Conservation (phyloP, 139 green algal species). For the Desmodesmus armatus region DNA sequence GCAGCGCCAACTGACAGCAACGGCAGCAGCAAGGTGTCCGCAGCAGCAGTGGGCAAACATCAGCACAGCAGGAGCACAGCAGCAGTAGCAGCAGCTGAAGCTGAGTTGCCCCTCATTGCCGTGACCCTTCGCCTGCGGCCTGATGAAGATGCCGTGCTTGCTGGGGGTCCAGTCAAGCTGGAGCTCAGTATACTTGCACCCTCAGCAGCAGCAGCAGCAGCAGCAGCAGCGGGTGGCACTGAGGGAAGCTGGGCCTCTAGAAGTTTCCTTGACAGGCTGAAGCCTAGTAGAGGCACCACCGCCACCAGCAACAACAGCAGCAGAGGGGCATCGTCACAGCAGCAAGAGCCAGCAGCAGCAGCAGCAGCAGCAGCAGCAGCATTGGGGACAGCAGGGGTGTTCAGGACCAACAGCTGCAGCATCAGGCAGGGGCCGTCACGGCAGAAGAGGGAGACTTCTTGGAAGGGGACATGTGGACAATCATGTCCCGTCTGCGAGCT, state of each 20-base stretch:
- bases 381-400: background rate
- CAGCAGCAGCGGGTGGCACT: background rate
- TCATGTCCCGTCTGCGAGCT: constrained; percentile 12
- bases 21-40: background rate
- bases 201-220: background rate
- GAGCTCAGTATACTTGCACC: background rate
- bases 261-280: background rate
- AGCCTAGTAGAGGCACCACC: too few species aligned
- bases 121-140: too few species aligned
- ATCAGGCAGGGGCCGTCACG: background rate
- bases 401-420: background rate
- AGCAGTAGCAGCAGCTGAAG: background rate
- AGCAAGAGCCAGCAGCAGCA: constrained; percentile 16
- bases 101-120: too few species aligned
- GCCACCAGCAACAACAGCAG: constrained; percentile 3
- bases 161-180: background rate
- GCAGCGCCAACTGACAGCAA: background rate
- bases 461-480: constrained; percentile 37
- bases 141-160: background rate
- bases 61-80: constrained; percentile 1
- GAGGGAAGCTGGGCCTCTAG: background rate
- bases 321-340: background rate
- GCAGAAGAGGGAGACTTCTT: background rate
- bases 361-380: background rate
- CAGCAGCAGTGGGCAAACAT: constrained; percentile 14